Conservation (phyloP, 208 protist species). For the Leishmania braziliensis region DNA sequence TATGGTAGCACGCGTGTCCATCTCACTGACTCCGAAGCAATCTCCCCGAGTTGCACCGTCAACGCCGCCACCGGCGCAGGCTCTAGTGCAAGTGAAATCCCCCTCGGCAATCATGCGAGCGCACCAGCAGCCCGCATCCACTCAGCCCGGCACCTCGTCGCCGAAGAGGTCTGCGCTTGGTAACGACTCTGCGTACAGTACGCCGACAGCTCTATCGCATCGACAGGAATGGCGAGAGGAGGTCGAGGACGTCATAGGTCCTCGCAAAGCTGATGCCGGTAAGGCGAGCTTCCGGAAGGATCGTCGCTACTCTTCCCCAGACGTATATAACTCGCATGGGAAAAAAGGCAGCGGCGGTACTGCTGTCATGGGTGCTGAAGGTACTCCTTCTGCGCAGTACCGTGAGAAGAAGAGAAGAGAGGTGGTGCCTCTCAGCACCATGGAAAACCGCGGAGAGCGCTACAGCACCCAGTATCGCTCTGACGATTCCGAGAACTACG, state of each 20-base stretch:
- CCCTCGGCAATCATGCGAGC: neutral
- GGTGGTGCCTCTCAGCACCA: slow-evolving; percentile 10
- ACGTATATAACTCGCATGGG: neutral
- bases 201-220: slow-evolving; percentile 23
- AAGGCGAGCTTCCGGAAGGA: neutral
- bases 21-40: slow-evolving; percentile 18
- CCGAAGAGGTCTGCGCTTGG: neutral
- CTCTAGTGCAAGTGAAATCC: neutral
- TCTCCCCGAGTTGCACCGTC: neutral
- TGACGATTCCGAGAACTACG: neutral
- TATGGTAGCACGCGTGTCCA: slow-evolving; percentile 19
- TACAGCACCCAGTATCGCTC: neutral
- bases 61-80: neutral
- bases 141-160: neutral
- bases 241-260: slow-evolving; percentile 3
- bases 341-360: neutral
- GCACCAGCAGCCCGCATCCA: neutral
- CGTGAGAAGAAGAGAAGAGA: slow-evolving; percentile 9
- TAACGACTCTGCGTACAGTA: neutral
- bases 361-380: too few species aligned
- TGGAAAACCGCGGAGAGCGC: slow-evolving; percentile 2
- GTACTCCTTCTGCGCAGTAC: slow-evolving; percentile 2
- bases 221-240: slow-evolving; percentile 10
- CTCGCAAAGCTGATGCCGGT: neutral
- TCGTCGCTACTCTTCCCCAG: neutral